phyloP scores from a whole-genome alignment of 108 stramenopile genomes.

The Poteriospumella lacustris region DNA sequence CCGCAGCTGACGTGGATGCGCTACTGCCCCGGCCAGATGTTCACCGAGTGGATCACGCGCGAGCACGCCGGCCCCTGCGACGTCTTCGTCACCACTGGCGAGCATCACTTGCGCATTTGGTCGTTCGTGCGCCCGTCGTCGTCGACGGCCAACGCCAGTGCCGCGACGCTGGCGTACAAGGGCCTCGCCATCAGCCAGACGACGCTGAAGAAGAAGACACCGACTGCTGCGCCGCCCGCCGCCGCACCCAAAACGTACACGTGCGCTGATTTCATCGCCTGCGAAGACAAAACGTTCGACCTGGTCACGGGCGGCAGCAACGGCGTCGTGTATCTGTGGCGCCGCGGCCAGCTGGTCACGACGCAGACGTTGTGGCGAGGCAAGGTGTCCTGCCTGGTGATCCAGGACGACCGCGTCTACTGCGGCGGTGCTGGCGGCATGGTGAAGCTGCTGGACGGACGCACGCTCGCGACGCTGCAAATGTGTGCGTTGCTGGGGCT shows the following conservation, averaged over 20 bases:
- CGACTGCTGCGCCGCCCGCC: background rate
- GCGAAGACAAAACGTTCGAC: background rate
- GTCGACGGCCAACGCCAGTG: too few species aligned
- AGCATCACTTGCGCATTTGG: background rate
- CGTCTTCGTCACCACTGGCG: conserved; percentile 12
- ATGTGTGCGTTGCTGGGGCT: background rate
- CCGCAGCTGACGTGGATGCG: background rate
- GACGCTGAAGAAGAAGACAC: background rate
- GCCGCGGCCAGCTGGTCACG: background rate
- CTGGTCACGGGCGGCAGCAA: conserved; percentile 2
- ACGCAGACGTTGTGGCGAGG: background rate
- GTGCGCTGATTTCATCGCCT: background rate
- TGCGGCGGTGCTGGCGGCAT: conserved; percentile 15
- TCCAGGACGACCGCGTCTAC: background rate
- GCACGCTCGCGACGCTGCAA: background rate
- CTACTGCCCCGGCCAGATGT: background rate
- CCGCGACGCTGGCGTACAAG: background rate
- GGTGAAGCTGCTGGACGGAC: background rate
- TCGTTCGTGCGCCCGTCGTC: background rate
- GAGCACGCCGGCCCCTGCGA: conserved; percentile 15
- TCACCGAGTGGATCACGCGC: background rate
- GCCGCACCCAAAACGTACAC: background rate
- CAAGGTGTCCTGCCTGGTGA: background rate
- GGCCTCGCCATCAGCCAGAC: too few species aligned
- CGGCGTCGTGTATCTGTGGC: conserved; percentile 2